Percentiles rank a stretch among this genome's conserved stretches.
phyloP scores from a whole-genome alignment of 768 basidiomycete genomes.

The Termitomyces sp. region DNA sequence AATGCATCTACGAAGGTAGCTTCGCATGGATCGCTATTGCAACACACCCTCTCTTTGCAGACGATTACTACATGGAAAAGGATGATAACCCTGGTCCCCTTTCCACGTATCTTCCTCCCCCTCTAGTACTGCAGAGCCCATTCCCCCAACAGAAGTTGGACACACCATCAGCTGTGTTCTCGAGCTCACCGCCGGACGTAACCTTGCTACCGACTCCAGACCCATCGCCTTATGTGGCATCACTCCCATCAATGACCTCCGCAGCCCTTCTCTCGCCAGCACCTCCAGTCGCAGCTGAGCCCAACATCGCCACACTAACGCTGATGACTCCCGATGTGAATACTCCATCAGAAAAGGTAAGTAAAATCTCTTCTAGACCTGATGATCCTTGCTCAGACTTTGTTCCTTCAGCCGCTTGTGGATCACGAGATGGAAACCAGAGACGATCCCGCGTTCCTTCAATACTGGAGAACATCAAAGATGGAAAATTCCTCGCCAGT shows the following conservation, averaged over 20 bases:
- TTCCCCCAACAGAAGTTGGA: not conserved
- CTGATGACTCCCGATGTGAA: not conserved
- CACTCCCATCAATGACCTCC: not conserved
- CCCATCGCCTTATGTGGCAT: not conserved
- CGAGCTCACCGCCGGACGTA: not conserved
- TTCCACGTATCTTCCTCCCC: not conserved
- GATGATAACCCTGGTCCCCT: not conserved
- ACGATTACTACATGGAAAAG: not conserved
- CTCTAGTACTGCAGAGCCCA: not conserved
- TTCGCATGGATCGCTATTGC: not conserved
- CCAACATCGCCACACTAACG: not conserved
- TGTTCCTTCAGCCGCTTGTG: not conserved
- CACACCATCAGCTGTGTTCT: not conserved
- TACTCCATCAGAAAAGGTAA: not conserved
- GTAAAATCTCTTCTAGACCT: not conserved
- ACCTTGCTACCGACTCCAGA: too few relatives aligned
- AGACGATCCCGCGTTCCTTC: not conserved
- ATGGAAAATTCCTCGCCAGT: not conserved
- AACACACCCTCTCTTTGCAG: not conserved
- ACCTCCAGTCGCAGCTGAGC: not conserved
- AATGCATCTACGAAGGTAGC: conserved; percentile 1
- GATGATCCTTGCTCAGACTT: not conserved
- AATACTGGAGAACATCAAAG: not conserved
- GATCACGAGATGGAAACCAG: not conserved
- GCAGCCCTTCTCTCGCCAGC: not conserved